Percentiles rank a stretch among this genome's conserved stretches.
Conservation (phyloP, 768 basidiomycete species). For the Kwoniella dendrophila region DNA sequence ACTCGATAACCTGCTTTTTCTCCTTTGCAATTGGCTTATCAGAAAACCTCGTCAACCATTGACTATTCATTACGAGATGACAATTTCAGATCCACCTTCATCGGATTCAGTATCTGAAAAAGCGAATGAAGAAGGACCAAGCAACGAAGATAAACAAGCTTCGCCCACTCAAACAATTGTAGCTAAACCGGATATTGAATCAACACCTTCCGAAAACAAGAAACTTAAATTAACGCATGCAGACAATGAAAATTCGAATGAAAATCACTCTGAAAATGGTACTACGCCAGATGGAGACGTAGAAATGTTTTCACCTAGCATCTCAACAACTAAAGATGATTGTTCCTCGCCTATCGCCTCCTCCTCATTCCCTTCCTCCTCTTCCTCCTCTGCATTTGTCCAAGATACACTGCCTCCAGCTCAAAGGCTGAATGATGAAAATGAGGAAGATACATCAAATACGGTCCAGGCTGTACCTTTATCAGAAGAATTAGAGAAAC, state of each 20-base stretch:
- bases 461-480: conserved; percentile 17
- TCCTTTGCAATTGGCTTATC: neutral
- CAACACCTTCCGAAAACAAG: conserved; percentile 32
- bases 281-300: neutral
- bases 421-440: conserved; percentile 1
- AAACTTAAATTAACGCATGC: conserved; percentile 30
- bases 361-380: neutral
- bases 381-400: neutral
- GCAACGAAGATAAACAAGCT: neutral
- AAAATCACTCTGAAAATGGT: neutral
- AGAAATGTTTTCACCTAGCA: too few species aligned
- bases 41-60: neutral
- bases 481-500: conserved; percentile 15
- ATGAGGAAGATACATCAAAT: neutral
- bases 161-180: neutral
- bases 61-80: too few species aligned
- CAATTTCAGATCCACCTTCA: neutral
- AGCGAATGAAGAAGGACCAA: neutral
- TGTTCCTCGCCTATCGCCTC: too few species aligned
- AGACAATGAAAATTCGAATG: neutral
- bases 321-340: too few species aligned
- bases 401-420: neutral
- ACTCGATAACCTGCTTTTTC: neutral
- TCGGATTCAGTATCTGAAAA: neutral
- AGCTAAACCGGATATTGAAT: conserved; percentile 34